phyloP scores from a whole-genome alignment of 768 basidiomycete species.

The Tricholomella constricta region DNA sequence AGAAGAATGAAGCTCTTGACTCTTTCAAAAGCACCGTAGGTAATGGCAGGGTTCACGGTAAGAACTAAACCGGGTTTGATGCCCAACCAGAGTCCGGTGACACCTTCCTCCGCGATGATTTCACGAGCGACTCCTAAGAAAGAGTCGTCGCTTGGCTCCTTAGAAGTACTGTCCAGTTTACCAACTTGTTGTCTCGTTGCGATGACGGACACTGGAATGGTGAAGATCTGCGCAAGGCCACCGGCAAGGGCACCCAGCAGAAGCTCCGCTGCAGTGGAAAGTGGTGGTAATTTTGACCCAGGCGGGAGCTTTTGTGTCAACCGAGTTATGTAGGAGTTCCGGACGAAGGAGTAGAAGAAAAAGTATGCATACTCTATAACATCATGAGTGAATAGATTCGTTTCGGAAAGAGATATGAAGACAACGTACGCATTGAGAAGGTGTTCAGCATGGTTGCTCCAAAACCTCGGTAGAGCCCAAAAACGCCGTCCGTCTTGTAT shows the following conservation, averaged over 20 bases:
- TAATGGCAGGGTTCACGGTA: constrained; percentile 97
- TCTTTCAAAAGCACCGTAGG: constrained; percentile 93
- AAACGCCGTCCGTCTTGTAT: constrained; percentile 77
- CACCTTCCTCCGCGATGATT: constrained; percentile 87
- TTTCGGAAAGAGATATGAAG: neutral
- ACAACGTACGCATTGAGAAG: constrained; percentile 90
- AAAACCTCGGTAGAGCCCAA: constrained; percentile 89
- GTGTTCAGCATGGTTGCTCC: constrained; percentile 97
- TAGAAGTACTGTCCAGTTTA: constrained; percentile 29
- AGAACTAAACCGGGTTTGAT: constrained; percentile 92
- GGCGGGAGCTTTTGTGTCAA: constrained; percentile 58
- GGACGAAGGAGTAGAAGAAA: constrained; percentile 95
- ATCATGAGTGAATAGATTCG: neutral
- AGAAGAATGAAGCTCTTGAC: constrained; percentile 75
- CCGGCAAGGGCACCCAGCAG: constrained; percentile 90
- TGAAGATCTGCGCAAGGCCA: constrained; percentile 95
- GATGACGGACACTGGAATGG: constrained; percentile 96
- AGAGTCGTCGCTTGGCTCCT: constrained; percentile 55
- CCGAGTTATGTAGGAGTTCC: constrained; percentile 78
- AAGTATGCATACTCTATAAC: constrained; percentile 96
- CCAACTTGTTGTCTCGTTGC: constrained; percentile 97
- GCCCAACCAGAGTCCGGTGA: constrained; percentile 90
- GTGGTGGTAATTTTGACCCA: constrained; percentile 58
- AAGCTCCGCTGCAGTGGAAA: constrained; percentile 82
- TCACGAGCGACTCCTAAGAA: constrained; percentile 81